Evolutionary conservation across 306 rosid genomes (phyloP).

Genomic region (Malus sylvestris): DNA sequence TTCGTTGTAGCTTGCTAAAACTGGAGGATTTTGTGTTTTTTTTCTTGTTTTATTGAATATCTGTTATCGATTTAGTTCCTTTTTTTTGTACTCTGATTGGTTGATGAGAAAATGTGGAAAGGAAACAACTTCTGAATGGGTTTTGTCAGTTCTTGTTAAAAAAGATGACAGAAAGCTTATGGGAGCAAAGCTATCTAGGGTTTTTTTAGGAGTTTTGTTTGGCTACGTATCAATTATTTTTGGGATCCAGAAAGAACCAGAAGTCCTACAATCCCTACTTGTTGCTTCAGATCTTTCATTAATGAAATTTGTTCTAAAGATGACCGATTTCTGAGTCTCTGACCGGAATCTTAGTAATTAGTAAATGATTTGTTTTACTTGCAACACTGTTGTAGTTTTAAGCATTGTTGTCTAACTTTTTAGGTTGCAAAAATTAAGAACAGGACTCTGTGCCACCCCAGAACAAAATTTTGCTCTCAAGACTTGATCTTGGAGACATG

Average conservation of each 20-base stretch:
- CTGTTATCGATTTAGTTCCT: not conserved
- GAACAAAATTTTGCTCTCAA: not conserved
- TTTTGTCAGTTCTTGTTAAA: conserved; percentile 7
- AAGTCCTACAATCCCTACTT: not conserved
- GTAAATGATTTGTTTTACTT: not conserved
- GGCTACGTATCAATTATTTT: not conserved
- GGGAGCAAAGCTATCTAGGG: not conserved
- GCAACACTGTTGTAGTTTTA: not conserved
- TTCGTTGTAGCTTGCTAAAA: not conserved
- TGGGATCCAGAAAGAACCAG: conserved; percentile 30
- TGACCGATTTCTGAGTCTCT: conserved; percentile 4
- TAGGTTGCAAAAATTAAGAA: not conserved
- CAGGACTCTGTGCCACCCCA: not conserved
- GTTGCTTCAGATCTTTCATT: conserved; percentile 42
- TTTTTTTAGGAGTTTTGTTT: not conserved
- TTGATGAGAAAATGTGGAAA: not conserved
- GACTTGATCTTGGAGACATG: not conserved
- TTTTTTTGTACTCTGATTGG: not conserved
- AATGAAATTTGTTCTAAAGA: not conserved
- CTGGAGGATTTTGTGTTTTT: not conserved
- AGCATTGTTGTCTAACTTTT: not conserved
- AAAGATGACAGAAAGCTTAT: not conserved
- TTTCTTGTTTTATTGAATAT: not conserved
- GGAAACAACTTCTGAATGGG: conserved; percentile 10
- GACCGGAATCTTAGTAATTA: conserved; percentile 10